Base-by-base conservation (phyloP, 176 grass and related monocot genomes). In the Sorghum bicolor region DNA sequence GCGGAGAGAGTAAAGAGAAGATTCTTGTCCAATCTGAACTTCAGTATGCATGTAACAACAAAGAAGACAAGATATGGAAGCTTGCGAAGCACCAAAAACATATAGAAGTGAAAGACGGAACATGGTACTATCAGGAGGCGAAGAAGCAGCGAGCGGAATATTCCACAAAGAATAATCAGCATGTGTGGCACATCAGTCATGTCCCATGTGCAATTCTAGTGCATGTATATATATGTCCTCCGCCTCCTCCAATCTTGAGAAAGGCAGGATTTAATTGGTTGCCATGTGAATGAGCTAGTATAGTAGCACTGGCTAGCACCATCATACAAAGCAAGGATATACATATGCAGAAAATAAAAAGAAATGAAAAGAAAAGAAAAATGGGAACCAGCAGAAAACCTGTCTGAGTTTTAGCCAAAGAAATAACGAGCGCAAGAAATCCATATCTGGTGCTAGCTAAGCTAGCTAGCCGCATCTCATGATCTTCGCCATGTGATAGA, bases 91-190 rank as follows among this genome's bases (percentile, higher is more conserved):
- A 53, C 72, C 77, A 63, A 60, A 82, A 60, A 82, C 72, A 65
- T 65, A 86, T 30, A 66, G 67, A 83, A 61, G 80, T 83, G 69
- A 80, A 83, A 75, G 61, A 83, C 69, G 84, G 31, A 83, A 80
- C 84, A 80, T 70, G 75, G 39, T 37, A 86, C 67, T 80, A 63
- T 31, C 44, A 71, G 72, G 53, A 62, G n/a, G n/a, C n/a, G 38
- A 77, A 53, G 47, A 4, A 36, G 47, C 8, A 53, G 50, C 19
- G 19, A 76, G 79, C 58, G 47, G 78, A 70, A 77, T 82, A 87
- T 81, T 81, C 71, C 44, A 57, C 71, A 58, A 79, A 72, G 70
- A 45, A 66, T 28, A 45, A 66, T 28, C 65, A 72, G 34, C 78
- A 82, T 58, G 55, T 25, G 55, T 60, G 62, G 37, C 69, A 67